Evolutionary conservation across 2,329 filamentous ascomycete species (phyloP), one percentile per base, ranked within the genome.

Genomic region (Hymenoscyphus fructigenus): DNA sequence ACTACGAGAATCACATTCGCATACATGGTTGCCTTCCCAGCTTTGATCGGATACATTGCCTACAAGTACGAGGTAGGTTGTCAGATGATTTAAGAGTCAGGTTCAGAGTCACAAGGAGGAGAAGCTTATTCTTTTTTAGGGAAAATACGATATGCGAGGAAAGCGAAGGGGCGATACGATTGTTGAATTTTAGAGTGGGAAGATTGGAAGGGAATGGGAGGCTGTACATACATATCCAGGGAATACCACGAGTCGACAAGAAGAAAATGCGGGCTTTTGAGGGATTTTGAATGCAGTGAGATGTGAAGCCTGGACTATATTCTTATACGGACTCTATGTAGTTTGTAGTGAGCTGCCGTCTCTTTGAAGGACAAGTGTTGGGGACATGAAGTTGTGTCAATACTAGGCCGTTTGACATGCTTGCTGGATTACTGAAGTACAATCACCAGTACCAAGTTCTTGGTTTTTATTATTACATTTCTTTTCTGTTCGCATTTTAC

Each of bases 111-210:
- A 12, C 41, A 15, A 57, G 59, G 26, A 53, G 9, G n/a, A 34
- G 72, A 66, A 67, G 60, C 69, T 72, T 56, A 73, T 67, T 20
- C 65, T 34, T 66, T 65, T 29, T 57, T 73, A 98, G 94, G 95
- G 94, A 75, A 92, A 94, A 76, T 96, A 82, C 78, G 85, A 96
- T 59, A 78, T 97, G 72, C 87, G 93, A 72, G 94, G 88, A 65
- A 98, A 98, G 89, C 85, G 91, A 78, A 90, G 86, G 79, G 93
- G 92, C 62, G 94, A 98, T 76, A 83, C 89, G n/a, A 84, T 96
- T 74, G 81, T 83, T 63, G 93, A 98, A 80, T 94, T 85, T 78
- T 98, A 70, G 63, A 57, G 56, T n/a, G 59, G 26, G 53, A 57
- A 59, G 53, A 59, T 34, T 80, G 73, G 57, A 26, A 41, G 60